phyloP scores from a whole-genome alignment of 2,329 filamentous ascomycete genomes.

The Neofusicoccum parvum region DNA sequence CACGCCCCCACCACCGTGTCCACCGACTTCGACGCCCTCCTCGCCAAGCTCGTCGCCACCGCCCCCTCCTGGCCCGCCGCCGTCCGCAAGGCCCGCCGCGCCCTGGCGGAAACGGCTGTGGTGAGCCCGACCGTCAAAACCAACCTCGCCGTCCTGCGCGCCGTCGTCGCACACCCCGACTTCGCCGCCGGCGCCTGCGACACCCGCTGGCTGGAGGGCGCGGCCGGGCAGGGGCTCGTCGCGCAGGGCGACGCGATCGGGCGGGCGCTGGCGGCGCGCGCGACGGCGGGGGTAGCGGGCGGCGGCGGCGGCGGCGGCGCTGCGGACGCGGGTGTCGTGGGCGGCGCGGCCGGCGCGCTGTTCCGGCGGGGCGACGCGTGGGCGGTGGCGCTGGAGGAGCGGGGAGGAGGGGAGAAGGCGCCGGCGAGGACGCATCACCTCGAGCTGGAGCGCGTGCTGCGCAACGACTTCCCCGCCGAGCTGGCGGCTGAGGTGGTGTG shows the following conservation, averaged over 20 bases:
- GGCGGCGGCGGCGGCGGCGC: not conserved
- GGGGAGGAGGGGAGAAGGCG: conserved; percentile 20
- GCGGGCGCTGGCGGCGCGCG: conserved; percentile 6
- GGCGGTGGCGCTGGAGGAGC: conserved; percentile 52
- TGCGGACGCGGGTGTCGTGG: conserved; percentile 19
- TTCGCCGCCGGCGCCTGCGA: conserved; percentile 54
- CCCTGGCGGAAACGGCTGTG: conserved; percentile 59
- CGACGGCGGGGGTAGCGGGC: not conserved
- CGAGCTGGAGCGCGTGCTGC: conserved; percentile 55
- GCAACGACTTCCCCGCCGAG: conserved; percentile 62
- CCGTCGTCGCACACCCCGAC: conserved; percentile 54
- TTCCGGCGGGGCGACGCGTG: conserved; percentile 64
- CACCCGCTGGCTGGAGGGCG: conserved; percentile 60
- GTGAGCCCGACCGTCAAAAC: conserved; percentile 55
- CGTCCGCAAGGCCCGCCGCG: conserved; percentile 57
- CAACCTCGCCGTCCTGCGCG: conserved; percentile 57
- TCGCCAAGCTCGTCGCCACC: conserved; percentile 63
- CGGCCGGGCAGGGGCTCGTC: conserved; percentile 46
- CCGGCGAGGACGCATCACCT: conserved; percentile 51
- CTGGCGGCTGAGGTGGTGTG: conserved; percentile 56
- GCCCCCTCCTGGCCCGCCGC: conserved; percentile 55
- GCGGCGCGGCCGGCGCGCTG: conserved; percentile 40
- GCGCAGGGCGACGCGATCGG: conserved; percentile 32
- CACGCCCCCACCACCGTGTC: conserved; percentile 52
- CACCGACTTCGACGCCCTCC: conserved; percentile 60